Conservation (phyloP, 2,329 filamentous ascomycete species). For the Colletotrichum salicis region DNA sequence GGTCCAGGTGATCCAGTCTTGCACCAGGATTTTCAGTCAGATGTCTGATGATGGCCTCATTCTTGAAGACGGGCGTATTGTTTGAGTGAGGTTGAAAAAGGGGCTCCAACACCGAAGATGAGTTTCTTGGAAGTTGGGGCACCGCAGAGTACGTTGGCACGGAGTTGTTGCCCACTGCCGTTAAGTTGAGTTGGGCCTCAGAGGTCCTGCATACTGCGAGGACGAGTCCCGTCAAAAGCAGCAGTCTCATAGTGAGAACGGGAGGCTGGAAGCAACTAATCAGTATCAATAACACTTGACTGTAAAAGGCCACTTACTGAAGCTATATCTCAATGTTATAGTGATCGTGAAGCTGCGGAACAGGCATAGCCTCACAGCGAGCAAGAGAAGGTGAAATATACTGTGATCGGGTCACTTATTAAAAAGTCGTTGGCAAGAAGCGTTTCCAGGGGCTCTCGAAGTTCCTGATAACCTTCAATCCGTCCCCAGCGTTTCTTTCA, state of each 20-base stretch:
- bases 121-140: background rate
- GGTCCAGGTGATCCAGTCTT: background rate
- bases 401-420: no score
- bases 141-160: background rate
- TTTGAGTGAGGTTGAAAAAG: background rate
- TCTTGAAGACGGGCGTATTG: background rate
- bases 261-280: no score
- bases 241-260: background rate
- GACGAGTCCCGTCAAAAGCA: background rate
- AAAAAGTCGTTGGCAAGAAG: no score
- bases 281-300: no score
- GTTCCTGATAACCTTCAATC: no score
- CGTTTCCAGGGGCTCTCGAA: no score
- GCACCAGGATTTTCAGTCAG: background rate
- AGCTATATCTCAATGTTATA: no score
- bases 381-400: no score
- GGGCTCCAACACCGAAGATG: background rate
- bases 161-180: background rate
- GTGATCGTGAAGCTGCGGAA: no score
- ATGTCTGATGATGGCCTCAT: background rate
- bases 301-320: no score
- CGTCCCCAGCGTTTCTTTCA: no score
- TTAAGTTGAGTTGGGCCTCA: background rate
- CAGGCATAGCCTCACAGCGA: no score
- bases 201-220: background rate